These are phyloP conservation scores for Phytopythium helicoides DNA, from an alignment of 352 stramenopile genomes.

Conservation along the genomic window DNA sequence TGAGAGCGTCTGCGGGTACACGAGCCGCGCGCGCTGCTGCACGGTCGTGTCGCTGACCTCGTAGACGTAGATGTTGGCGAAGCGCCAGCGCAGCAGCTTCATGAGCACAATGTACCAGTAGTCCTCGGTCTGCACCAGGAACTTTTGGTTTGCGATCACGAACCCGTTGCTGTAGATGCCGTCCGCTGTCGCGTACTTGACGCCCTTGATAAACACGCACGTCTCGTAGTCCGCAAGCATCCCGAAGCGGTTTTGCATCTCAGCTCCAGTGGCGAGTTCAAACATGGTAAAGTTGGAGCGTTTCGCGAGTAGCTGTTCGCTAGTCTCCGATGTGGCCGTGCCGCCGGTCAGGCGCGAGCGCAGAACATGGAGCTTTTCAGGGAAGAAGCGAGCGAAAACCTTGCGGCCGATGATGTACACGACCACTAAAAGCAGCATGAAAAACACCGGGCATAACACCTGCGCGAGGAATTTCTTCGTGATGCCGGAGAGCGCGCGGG, in stretches of 20 bases:
- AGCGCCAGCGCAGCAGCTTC: constrained; percentile 32
- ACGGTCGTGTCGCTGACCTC: constrained; percentile 27
- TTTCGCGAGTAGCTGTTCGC: constrained; percentile 17
- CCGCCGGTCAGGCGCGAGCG: background rate
- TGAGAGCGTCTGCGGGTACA: constrained; percentile 40
- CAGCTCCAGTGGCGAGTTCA: constrained; percentile 30
- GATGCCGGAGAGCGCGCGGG: constrained; percentile 18
- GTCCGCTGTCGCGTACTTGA: constrained; percentile 43
- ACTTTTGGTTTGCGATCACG: constrained; percentile 51
- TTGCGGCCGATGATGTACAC: constrained; percentile 28
- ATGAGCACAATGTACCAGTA: constrained; percentile 35
- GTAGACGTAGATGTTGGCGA: constrained; percentile 47
- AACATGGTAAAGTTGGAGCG: constrained; percentile 36
- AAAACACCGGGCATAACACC: constrained; percentile 26
- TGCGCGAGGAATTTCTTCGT: constrained; percentile 19
- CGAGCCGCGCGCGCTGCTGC: constrained; percentile 34
- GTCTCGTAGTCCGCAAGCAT: constrained; percentile 45
- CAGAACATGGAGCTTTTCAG: constrained; percentile 15
- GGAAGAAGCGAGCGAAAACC: constrained; percentile 24
- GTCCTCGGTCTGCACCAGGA: constrained; percentile 43
- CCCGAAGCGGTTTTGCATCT: constrained; percentile 21
- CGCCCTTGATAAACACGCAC: constrained; percentile 36
- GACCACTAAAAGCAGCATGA: constrained; percentile 23
- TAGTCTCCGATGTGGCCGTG: constrained; percentile 10
- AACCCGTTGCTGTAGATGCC: constrained; percentile 63